phyloP scores from a whole-genome alignment of 306 rosid species.

The Dicorynia guianensis region DNA sequence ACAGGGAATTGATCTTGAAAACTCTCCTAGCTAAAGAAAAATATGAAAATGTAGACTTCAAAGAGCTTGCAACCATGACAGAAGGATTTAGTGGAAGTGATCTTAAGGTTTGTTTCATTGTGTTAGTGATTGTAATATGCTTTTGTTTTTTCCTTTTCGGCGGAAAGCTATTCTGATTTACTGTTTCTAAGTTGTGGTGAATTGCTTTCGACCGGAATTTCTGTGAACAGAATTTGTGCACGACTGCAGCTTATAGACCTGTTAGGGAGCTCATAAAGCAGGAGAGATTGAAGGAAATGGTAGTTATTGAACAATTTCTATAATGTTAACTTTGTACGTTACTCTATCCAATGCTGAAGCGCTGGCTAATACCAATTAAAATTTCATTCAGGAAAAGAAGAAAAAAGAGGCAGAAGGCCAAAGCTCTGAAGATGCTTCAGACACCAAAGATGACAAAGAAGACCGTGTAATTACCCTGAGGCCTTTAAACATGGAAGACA shows the following conservation, averaged over 20 bases:
- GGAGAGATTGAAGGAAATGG: slow-evolving; percentile 82
- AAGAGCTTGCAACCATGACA: slow-evolving; percentile 79
- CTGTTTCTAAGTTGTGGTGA: not conserved
- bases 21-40: slow-evolving; percentile 77
- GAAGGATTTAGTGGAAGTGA: slow-evolving; percentile 96
- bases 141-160: too few species aligned
- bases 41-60: slow-evolving; percentile 67
- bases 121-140: not conserved
- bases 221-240: slow-evolving; percentile 83
- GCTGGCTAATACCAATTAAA: slow-evolving; percentile 19
- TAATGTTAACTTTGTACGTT: slow-evolving; percentile 7
- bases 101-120: slow-evolving; percentile 70
- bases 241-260: slow-evolving; percentile 92
- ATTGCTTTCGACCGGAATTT: slow-evolving; percentile 33
- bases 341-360: not conserved
- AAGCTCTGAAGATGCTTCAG: slow-evolving; percentile 58
- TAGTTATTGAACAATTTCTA: slow-evolving; percentile 39
- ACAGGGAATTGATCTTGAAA: slow-evolving; percentile 74
- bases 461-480: slow-evolving; percentile 67
- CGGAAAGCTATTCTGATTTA: not conserved
- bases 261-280: slow-evolving; percentile 87
- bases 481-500: slow-evolving; percentile 85
- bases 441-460: slow-evolving; percentile 59
- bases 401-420: slow-evolving; percentile 60
- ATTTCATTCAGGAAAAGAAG: slow-evolving; percentile 72